These are phyloP conservation scores for Ophiobolus disseminans DNA, from an alignment of 2,329 filamentous ascomycete species.

Conservation along the genomic window DNA sequence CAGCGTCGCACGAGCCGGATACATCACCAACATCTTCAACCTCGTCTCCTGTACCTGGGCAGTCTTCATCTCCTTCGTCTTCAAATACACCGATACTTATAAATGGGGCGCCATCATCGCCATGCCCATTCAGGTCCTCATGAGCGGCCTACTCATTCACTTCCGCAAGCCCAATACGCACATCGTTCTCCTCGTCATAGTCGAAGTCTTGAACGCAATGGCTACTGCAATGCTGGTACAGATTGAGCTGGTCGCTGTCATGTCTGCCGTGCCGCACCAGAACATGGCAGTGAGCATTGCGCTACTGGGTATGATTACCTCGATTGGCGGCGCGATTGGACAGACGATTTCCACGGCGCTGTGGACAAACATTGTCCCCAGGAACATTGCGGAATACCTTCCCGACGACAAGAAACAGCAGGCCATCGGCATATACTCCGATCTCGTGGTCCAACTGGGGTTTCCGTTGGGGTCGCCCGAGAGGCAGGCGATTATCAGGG, in stretches of 20 bases:
- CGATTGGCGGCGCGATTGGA: slow-evolving; percentile 56
- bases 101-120: slow-evolving; percentile 31
- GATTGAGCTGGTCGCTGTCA: slow-evolving; percentile 27
- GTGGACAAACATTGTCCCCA: slow-evolving; percentile 65
- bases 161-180: slow-evolving; percentile 30
- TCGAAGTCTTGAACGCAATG: slow-evolving; percentile 36
- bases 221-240: slow-evolving; percentile 27
- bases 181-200: slow-evolving; percentile 36
- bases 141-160: slow-evolving; percentile 34
- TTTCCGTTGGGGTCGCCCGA: slow-evolving; percentile 58
- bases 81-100: slow-evolving; percentile 31
- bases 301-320: slow-evolving; percentile 63
- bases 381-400: slow-evolving; percentile 21
- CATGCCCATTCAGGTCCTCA: slow-evolving; percentile 34
- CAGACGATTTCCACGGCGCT: slow-evolving; percentile 65
- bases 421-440: slow-evolving; percentile 37
- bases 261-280: slow-evolving; percentile 27
- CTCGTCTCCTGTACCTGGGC: slow-evolving; percentile 28
- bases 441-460: slow-evolving; percentile 60
- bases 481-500: slow-evolving; percentile 48
- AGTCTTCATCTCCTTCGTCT: slow-evolving; percentile 22
- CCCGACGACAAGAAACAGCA: slow-evolving; percentile 16
- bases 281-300: slow-evolving; percentile 24
- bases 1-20: slow-evolving; percentile 22
- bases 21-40: slow-evolving; percentile 31